Percentiles rank a stretch among this genome's conserved stretches.
Evolutionary conservation across 768 basidiomycete genomes (phyloP).

Genomic region (Russula olivacea): DNA sequence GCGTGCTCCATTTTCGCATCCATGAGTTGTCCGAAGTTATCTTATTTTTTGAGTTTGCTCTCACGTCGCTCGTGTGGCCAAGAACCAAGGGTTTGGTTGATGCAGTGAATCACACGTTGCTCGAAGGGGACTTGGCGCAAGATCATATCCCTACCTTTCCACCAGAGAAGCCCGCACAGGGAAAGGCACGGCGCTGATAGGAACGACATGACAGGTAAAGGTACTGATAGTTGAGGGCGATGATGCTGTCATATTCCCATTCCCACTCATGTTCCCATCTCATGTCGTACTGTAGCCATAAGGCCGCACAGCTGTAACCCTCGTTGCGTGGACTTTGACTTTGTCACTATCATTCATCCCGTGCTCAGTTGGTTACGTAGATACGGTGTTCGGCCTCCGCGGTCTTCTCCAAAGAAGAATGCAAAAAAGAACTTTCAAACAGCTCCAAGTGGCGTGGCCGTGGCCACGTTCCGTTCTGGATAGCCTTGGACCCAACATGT

Average conservation of each 20-base stretch:
- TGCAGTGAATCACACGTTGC: neutral
- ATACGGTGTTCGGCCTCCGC: neutral
- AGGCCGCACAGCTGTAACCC: slow-evolving; percentile 5
- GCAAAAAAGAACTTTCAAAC: too few relatives aligned
- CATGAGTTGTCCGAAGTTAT: slow-evolving; percentile 1
- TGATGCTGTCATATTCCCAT: neutral
- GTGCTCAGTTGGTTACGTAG: neutral
- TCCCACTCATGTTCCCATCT: neutral
- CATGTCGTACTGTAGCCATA: neutral
- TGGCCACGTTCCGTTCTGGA: neutral
- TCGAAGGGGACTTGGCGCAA: neutral
- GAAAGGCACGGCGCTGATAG: neutral
- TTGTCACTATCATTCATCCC: neutral
- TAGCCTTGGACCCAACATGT: neutral
- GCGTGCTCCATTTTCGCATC: slow-evolving; percentile 1
- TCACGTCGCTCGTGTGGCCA: neutral
- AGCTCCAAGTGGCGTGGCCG: neutral
- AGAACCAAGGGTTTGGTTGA: too few relatives aligned
- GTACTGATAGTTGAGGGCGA: slow-evolving; percentile 1
- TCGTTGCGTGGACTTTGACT: slow-evolving; percentile 3
- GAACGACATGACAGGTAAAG: neutral
- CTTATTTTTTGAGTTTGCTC: neutral
- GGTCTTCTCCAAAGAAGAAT: slow-evolving; percentile 1
- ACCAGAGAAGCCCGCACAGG: neutral
- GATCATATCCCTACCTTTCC: neutral